These are phyloP conservation scores for Cydonia oblonga DNA, from an alignment of 331 rosid genomes.

Conservation along the genomic window DNA sequence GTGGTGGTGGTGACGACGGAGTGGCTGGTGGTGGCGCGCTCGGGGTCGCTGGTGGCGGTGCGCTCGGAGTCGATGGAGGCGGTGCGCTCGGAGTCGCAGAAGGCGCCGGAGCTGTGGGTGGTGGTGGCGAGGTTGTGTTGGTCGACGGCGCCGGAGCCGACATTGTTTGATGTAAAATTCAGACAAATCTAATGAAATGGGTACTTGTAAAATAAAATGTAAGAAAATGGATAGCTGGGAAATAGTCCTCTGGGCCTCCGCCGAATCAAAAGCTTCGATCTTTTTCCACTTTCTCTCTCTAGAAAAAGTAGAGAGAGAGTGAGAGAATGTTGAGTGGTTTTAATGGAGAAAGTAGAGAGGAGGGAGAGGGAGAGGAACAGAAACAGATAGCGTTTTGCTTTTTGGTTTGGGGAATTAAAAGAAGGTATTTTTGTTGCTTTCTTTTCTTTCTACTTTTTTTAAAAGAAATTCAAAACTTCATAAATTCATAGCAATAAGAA, in stretches of 20 bases:
- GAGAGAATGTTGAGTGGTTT: constrained; percentile 9
- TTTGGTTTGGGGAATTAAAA: background rate
- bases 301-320: background rate
- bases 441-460: background rate
- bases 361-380: background rate
- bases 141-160: constrained; percentile 32
- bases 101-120: constrained; percentile 7
- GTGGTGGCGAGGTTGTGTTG: constrained; percentile 35
- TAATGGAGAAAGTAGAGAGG: background rate
- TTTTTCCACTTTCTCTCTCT: constrained; percentile 5
- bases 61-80: constrained; percentile 15
- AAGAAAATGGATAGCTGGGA: background rate
- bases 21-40: constrained; percentile 26
- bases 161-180: background rate
- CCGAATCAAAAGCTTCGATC: background rate
- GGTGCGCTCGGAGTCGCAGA: constrained; percentile 6
- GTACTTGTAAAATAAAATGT: background rate
- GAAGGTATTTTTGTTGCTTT: background rate
- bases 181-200: background rate
- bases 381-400: background rate
- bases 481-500: background rate
- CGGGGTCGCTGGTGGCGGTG: constrained; percentile 22
- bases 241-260: background rate
- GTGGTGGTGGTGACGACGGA: constrained; percentile 14
- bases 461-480: too few species aligned